A percentile compares a stretch with the other conserved stretches of the same genome.
phyloP scores from a whole-genome alignment of 2,329 filamentous ascomycete genomes.

The Pestalotiopsis sp. region DNA sequence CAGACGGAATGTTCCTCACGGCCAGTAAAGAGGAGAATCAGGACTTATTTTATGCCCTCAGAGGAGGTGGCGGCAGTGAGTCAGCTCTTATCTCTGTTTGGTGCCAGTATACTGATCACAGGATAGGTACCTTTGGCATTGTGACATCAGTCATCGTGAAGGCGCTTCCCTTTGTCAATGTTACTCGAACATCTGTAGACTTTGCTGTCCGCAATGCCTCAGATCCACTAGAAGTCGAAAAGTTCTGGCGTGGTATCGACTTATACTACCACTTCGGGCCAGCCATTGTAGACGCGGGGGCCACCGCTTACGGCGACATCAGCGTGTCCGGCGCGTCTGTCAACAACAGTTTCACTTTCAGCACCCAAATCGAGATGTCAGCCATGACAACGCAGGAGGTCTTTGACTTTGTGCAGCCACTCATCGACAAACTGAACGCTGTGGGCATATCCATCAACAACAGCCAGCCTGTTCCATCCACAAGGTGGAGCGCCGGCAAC shows the following conservation, averaged over 20 bases:
- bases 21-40: slow-evolving; percentile 41
- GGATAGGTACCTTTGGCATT: slow-evolving; percentile 30
- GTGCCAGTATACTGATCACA: neutral
- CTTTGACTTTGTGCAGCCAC: slow-evolving; percentile 33
- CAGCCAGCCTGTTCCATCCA: slow-evolving; percentile 27
- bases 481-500: slow-evolving; percentile 30
- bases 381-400: slow-evolving; percentile 22
- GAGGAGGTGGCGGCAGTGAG: slow-evolving; percentile 50
- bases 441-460: slow-evolving; percentile 33
- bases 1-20: slow-evolving; percentile 43
- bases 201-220: slow-evolving; percentile 12
- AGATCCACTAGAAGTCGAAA: slow-evolving; percentile 10
- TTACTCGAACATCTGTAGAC: slow-evolving; percentile 23
- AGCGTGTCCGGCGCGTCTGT: slow-evolving; percentile 23
- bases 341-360: slow-evolving; percentile 27
- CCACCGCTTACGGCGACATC: slow-evolving; percentile 39
- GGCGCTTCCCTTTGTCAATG: slow-evolving; percentile 26
- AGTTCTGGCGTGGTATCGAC: slow-evolving; percentile 34
- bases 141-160: slow-evolving; percentile 34
- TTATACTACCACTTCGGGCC: slow-evolving; percentile 35
- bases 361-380: slow-evolving; percentile 35
- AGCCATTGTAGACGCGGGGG: slow-evolving; percentile 35
- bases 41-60: slow-evolving; percentile 54
- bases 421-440: slow-evolving; percentile 32
- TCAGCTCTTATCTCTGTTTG: slow-evolving; percentile 3